These are phyloP conservation scores for Pythium graminicola DNA, from an alignment of 352 stramenopile species.

Conservation along the genomic window DNA sequence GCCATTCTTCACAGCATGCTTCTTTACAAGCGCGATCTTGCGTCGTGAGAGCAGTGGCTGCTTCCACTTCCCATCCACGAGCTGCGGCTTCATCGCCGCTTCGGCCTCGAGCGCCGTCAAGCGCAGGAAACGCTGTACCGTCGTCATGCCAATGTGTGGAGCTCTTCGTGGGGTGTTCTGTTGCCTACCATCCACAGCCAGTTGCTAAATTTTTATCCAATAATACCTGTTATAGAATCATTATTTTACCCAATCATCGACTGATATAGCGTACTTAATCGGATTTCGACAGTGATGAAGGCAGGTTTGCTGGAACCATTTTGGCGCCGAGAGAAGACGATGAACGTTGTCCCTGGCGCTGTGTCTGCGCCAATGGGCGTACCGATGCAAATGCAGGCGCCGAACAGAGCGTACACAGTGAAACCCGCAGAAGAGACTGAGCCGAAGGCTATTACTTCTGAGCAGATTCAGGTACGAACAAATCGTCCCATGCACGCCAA, in stretches of 20 bases:
- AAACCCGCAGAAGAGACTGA: constrained; percentile 32
- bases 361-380: constrained; percentile 10
- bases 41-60: constrained; percentile 73
- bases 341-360: constrained; percentile 5
- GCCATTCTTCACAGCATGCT: constrained; percentile 60
- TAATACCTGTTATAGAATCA: background rate
- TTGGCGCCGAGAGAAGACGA: constrained; percentile 4
- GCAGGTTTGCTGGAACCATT: background rate
- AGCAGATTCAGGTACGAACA: constrained; percentile 81
- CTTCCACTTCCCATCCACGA: constrained; percentile 83
- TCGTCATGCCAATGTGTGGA: constrained; percentile 15
- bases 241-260: background rate
- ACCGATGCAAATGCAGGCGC: constrained; percentile 9
- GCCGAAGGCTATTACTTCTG: constrained; percentile 64
- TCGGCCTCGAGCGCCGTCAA: constrained; percentile 65
- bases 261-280: constrained; percentile 20
- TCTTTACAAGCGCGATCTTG: constrained; percentile 80
- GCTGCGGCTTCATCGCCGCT: constrained; percentile 67
- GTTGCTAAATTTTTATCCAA: constrained; percentile 30
- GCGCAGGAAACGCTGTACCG: constrained; percentile 68
- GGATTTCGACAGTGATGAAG: background rate
- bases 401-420: constrained; percentile 10
- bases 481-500: background rate
- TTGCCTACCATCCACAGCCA: constrained; percentile 4
- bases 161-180: background rate